Evolutionary conservation across 805 yeast species (phyloP), one percentile per base, ranked within the genome.

Genomic region (Metschnikowia aberdeeniae): DNA sequence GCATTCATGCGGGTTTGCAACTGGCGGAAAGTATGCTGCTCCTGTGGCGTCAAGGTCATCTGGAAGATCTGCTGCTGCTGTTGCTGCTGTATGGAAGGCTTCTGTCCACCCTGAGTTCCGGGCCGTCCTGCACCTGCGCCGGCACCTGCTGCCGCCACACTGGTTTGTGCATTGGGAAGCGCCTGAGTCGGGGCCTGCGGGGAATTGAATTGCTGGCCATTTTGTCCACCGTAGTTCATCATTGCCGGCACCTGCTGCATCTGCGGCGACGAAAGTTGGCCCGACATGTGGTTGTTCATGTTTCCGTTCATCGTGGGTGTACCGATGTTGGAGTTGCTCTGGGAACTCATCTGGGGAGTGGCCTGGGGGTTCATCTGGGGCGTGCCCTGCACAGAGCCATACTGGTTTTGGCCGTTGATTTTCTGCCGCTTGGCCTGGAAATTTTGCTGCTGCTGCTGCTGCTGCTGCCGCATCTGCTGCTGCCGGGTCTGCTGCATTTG

Each of bases 1-100:
- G 74, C 64, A 45, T 60, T 64, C 67, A 70, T 67, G 34, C 67
- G 59, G 2, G 62, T 50, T 48, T 71, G 76, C 44, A 67, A 53
- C 40, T 70, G 75, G 45, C 68, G 63, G 59, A 68, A 71, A 5
- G 60, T 52, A 40, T 65, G 72, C 45, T 71, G 76, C 45, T 71
- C 76, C 44, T 69, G 70, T 1, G 73, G 68, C 3, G 68, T 55
- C 37, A 71, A 60, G 9, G 72, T 57, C 46, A 53, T 63, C 42
- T 68, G 75, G 65, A 71, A 70, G n/a, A 71, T 66, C 46, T 71
- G 75, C 51, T 71, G 75, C 42, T 71, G 75, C 42, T 70, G 74
- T 41, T 67, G 72, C 46, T 68, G 74, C 46, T 68, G 74, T 39
- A 59, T 60, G n/a, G 61, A 50, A 1, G 61, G 44, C 31, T 51